Evolutionary conservation across 139 green algal species (phyloP).

Genomic region (Chloropicon primus): DNA sequence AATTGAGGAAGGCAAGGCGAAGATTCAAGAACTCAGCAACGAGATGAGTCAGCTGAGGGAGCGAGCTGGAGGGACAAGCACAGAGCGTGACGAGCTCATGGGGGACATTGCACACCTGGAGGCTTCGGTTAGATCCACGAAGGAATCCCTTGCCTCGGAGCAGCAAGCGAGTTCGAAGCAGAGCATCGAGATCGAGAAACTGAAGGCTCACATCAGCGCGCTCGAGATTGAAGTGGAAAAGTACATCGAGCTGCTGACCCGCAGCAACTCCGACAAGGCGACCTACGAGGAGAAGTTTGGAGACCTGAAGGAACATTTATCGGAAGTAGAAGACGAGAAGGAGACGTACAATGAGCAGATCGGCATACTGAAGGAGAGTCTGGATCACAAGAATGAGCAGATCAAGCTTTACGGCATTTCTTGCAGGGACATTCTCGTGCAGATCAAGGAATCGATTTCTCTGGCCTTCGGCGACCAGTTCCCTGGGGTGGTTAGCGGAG

Average conservation of each 20-base stretch:
- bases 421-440: neutral
- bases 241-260: neutral
- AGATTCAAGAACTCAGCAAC: neutral
- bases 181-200: neutral
- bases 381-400: neutral
- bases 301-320: neutral
- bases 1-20: neutral
- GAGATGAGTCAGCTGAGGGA: neutral
- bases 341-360: neutral
- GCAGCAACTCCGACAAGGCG: neutral
- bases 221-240: neutral
- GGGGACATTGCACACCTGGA: neutral
- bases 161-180: neutral
- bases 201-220: neutral
- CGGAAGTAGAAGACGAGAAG: neutral
- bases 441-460: neutral
- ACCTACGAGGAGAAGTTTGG: neutral
- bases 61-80: neutral
- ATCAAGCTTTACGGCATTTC: neutral
- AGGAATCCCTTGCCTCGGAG: neutral
- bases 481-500: neutral
- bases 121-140: neutral
- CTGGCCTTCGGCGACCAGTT: neutral
- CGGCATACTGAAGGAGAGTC: neutral
- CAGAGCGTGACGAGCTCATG: neutral